Evolutionary conservation across 176 grass and related monocot species (phyloP).

Genomic region (Oryza longistaminata): DNA sequence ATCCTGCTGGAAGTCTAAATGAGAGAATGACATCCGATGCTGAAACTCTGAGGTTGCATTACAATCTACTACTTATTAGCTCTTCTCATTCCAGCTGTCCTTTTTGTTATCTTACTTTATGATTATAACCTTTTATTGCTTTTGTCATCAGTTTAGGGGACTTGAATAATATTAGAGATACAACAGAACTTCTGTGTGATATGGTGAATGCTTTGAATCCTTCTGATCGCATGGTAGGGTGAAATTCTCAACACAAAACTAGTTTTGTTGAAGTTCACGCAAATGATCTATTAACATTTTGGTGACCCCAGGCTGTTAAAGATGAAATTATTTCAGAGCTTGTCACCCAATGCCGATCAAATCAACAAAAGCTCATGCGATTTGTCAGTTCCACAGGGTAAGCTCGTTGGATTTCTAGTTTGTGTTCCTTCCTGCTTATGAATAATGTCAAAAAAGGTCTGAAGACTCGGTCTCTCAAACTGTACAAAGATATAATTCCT

Average conservation of each 20-base stretch:
- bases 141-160: slow-evolving; percentile 62
- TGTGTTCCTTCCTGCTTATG: neutral
- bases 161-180: slow-evolving; percentile 72
- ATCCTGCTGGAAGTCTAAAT: slow-evolving; percentile 51
- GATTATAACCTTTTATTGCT: slow-evolving; percentile 5
- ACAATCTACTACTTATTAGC: neutral
- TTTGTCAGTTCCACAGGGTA: slow-evolving; percentile 83
- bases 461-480: neutral
- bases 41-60: slow-evolving; percentile 65
- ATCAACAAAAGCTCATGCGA: slow-evolving; percentile 72
- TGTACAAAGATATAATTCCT: neutral
- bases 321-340: slow-evolving; percentile 92
- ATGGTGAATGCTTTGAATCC: slow-evolving; percentile 91
- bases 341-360: slow-evolving; percentile 70
- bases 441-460: neutral
- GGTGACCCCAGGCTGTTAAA: slow-evolving; percentile 52
- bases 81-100: neutral
- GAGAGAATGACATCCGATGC: slow-evolving; percentile 54
- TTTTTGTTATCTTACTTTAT: neutral
- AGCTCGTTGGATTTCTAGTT: neutral
- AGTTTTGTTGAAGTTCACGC: slow-evolving; percentile 19
- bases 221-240: slow-evolving; percentile 56
- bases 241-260: slow-evolving; percentile 11
- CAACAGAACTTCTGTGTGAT: slow-evolving; percentile 73
- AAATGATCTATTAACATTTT: slow-evolving; percentile 26